These are phyloP conservation scores for Neonectria coccinea DNA, from an alignment of 2,329 filamentous ascomycete genomes.

Conservation along the genomic window DNA sequence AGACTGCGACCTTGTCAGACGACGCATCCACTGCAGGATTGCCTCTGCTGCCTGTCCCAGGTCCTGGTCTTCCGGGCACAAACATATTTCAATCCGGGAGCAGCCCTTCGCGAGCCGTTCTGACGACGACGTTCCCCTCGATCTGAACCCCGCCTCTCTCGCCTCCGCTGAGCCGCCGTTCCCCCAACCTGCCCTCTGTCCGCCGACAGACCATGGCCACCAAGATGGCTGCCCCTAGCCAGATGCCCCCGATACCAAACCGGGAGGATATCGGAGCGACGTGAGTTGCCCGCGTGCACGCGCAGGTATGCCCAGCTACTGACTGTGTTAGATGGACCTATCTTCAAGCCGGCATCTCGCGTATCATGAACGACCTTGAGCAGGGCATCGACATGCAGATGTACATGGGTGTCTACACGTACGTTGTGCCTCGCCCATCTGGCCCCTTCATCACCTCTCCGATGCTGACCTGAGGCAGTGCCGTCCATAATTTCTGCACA, in stretches of 20 bases:
- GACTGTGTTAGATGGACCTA: conserved; percentile 80
- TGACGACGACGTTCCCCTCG: conserved; percentile 44
- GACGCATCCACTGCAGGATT: conserved; percentile 6
- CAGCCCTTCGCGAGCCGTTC: conserved; percentile 14
- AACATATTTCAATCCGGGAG: conserved; percentile 7
- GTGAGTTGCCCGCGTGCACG: conserved; percentile 48
- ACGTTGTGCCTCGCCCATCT: conserved; percentile 33
- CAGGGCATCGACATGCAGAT: conserved; percentile 94
- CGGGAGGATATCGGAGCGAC: conserved; percentile 70
- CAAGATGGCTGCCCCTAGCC: conserved; percentile 51
- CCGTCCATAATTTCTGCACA: conserved; percentile 99
- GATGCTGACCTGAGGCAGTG: conserved; percentile 64
- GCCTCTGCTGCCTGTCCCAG: conserved; percentile 6
- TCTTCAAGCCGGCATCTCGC: conserved; percentile 86
- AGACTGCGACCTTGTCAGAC: conserved; percentile 13
- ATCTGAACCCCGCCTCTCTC: conserved; percentile 43
- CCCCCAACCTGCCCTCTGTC: conserved; percentile 22
- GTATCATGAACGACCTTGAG: conserved; percentile 92
- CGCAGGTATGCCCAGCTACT: conserved; percentile 31
- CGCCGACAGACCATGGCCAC: conserved; percentile 48
- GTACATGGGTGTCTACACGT: conserved; percentile 99
- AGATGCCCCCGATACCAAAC: conserved; percentile 70
- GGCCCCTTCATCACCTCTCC: not conserved
- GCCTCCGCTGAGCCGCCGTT: conserved; percentile 35
- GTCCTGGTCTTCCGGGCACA: not conserved